Evolutionary conservation across 441 rosid species (phyloP).

Genomic region (Brassica hybrid): DNA sequence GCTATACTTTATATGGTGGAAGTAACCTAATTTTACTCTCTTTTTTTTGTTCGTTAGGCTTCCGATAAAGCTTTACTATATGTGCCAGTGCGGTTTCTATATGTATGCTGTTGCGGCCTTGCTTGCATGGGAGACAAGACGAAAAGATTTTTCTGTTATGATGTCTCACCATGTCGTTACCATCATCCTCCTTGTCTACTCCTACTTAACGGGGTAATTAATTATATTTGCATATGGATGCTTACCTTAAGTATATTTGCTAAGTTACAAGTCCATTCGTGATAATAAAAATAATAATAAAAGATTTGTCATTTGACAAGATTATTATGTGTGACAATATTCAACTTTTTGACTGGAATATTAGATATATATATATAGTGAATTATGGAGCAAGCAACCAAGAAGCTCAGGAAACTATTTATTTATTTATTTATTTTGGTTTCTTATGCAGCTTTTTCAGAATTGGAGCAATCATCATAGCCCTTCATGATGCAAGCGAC

Average conservation of each 20-base stretch:
- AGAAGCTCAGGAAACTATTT: neutral
- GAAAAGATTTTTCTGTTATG: constrained; percentile 96
- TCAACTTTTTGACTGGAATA: no score
- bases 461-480: constrained; percentile 79
- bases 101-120: constrained; percentile 80
- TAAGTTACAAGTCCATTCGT: neutral
- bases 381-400: constrained; percentile 1
- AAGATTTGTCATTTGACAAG: neutral
- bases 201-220: constrained; percentile 74
- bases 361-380: no score
- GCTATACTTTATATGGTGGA: no score
- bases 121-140: constrained; percentile 90
- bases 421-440: neutral
- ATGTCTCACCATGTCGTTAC: constrained; percentile 98
- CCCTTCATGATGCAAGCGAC: constrained; percentile 94
- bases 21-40: no score
- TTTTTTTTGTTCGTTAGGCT: no score
- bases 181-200: constrained; percentile 73
- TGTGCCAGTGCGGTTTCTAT: constrained; percentile 96
- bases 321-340: neutral
- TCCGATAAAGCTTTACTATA: constrained; percentile 70
- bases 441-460: constrained; percentile 72
- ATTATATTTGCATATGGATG: constrained; percentile 7
- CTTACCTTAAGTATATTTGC: constrained; percentile 1
- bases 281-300: neutral